Percentiles rank a stretch among this genome's conserved stretches.
phyloP scores from a whole-genome alignment of 1,139 yeast genomes.

The Pichia terricola region DNA sequence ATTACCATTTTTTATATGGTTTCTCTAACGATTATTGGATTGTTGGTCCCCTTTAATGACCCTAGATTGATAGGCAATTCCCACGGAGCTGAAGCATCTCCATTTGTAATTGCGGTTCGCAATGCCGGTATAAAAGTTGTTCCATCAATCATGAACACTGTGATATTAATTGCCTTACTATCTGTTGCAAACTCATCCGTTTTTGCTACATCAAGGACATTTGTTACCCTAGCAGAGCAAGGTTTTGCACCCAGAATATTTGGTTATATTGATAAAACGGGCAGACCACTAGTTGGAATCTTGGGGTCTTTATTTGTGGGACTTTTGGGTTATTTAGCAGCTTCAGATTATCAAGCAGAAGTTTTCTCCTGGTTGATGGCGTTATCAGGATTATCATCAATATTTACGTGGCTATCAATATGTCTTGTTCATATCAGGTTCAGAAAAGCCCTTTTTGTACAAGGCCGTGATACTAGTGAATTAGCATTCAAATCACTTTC shows the following conservation, averaged over 20 bases:
- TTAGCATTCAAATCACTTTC: constrained; percentile 57
- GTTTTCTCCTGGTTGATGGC: constrained; percentile 76
- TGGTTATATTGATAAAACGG: constrained; percentile 58
- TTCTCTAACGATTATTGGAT: constrained; percentile 41
- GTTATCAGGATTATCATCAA: constrained; percentile 71
- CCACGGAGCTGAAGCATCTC: constrained; percentile 51
- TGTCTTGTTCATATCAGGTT: constrained; percentile 65
- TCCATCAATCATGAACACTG: constrained; percentile 59
- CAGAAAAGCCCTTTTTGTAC: constrained; percentile 55
- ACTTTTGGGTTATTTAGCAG: constrained; percentile 59
- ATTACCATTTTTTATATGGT: constrained; percentile 49
- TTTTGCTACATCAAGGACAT: constrained; percentile 67
- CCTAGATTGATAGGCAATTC: constrained; percentile 33
- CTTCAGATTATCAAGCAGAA: constrained; percentile 41
- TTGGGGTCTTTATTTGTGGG: constrained; percentile 47
- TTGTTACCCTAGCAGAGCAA: constrained; percentile 68
- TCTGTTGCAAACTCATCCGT: constrained; percentile 67
- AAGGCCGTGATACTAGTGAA: constrained; percentile 52
- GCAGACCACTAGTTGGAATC: constrained; percentile 62
- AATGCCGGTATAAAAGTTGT: constrained; percentile 45
- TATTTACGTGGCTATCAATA: constrained; percentile 78
- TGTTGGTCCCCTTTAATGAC: constrained; percentile 54
- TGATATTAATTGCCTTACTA: constrained; percentile 52
- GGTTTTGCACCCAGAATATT: constrained; percentile 68
- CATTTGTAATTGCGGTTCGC: constrained; percentile 61